Evolutionary conservation across 176 grass and related monocot species (phyloP).

Genomic region (Elymus sibiricus): DNA sequence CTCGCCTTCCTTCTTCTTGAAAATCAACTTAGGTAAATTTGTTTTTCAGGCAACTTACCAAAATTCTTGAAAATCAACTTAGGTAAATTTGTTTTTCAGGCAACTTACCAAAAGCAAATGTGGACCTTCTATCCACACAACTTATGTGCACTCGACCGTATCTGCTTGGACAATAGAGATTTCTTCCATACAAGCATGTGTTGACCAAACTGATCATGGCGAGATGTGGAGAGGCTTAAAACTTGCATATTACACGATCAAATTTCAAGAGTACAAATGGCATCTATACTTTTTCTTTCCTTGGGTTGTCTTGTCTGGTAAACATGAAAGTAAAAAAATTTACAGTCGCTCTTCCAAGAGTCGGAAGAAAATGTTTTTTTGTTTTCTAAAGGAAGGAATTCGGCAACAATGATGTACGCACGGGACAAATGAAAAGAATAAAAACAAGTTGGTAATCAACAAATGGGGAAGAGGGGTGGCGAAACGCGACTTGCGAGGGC

Average conservation of each 20-base stretch:
- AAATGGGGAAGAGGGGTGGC: constrained; percentile 23
- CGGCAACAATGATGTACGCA: constrained; percentile 32
- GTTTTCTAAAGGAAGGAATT: constrained; percentile 31
- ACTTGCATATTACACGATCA: constrained; percentile 18
- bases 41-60: too few relatives aligned
- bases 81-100: too few relatives aligned
- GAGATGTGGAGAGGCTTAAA: neutral
- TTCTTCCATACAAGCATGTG: neutral
- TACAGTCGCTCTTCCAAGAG: constrained; percentile 49
- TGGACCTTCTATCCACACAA: too few relatives aligned
- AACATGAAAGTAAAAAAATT: constrained; percentile 55
- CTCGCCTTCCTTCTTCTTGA: too few relatives aligned
- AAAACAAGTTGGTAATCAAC: constrained; percentile 43
- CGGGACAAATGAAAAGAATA: constrained; percentile 43
- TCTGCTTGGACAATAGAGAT: neutral
- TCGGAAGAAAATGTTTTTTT: constrained; percentile 30
- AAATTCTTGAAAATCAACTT: too few relatives aligned
- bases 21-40: too few relatives aligned
- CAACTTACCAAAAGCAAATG: too few relatives aligned
- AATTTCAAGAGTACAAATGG: constrained; percentile 38
- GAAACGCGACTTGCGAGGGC: neutral
- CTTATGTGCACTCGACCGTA: too few relatives aligned
- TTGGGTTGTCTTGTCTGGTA: constrained; percentile 35
- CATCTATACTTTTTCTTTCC: constrained; percentile 64
- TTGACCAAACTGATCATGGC: neutral